Base-by-base conservation (phyloP, 306 rosid species). In the Glycine soja region DNA sequence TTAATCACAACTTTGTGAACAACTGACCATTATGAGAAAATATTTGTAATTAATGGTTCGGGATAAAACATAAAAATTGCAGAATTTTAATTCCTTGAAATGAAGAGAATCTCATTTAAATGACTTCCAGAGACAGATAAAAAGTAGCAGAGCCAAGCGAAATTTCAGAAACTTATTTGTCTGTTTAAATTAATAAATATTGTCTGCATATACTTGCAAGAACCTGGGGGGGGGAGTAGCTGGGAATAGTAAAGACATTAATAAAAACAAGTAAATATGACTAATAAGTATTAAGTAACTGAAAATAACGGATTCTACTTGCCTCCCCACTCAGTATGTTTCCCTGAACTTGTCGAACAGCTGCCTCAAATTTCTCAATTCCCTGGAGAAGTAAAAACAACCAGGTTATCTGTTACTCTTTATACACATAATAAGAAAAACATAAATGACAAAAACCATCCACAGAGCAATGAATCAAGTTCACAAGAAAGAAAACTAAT, bases 261-360 rank as follows among this genome's bases (percentile, higher is more conserved):
- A 45, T 56, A 15, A 46, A 78, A 32, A 52, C 30, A 70, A 75
- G 62, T 59, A 53, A 15, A 80, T 43, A 9, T 62, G 58, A 75
- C 62, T 15, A 58, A 10, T 5, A 62, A 18, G 62, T 65, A 48
- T 13, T 5, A 62, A 18, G 62, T 65, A 48, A 65, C 32, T 14
- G 32, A 15, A 81, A 56, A 71, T 34, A 82, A 80, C 59, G 69
- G 13, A 62, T 67, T 74, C 47, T 18, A 88, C 93, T 88, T 80
- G 86, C 99, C 99, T 96, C 94, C 66, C 99, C 99, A 68, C 97
- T 92, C 83, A 96, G 84, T 81, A 56, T 85, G 85, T 92, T 90
- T 73, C 94, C 97, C 82, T 93, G 90, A 81, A 93, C 91, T 82
- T 93, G 94, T 79, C 82, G 90, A 88, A 90, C 92, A 58, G 99